Evolutionary conservation across 306 rosid species (phyloP), one percentile per base, ranked within the genome.

Genomic region (Mimosa pudica): DNA sequence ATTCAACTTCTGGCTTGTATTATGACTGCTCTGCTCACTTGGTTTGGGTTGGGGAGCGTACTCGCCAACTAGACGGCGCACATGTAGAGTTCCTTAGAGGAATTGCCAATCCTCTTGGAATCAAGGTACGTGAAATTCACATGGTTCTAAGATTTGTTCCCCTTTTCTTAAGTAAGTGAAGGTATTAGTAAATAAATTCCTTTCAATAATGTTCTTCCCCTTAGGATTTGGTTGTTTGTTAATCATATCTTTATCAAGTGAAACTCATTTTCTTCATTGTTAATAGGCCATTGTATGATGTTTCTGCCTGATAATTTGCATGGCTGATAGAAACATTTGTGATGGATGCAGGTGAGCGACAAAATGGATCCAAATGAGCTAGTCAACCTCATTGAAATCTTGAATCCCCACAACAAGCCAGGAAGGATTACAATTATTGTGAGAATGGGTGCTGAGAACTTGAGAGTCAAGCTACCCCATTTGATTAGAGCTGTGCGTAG

Each of bases 1-100:
- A 91, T 78, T 91, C 96, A 33, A 91, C 96, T 70, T 87, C 96
- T 52, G 93, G 96, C 24, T 82, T 83, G 66, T 76, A 84, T 80
- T 91, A 91, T 18, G 96, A 91, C 78, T 91, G 96, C 86, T 91
- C 96, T 42, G 96, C 96, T 79, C 96, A 91, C 86, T 78, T 91
- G 96, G 80, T 91, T 66, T 91, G 96, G 96, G 93, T 82, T 52
- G 96, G 96, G 52, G 90, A 91, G 88, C 92, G 96, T 52, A 91
- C 96, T 55, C 86, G 96, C 10, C 96, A 91, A 74, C 87, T 91
- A 10, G 96, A 91, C 70, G 96, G 96, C 61, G 96, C 90, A 65
- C 96, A 91, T 16, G 79, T 91, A 4, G 96, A 91, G 85, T 91
- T 91, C 86, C 90, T 91, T 33, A 89, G 86, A 83, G 96, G 96